phyloP scores from a whole-genome alignment of 331 rosid species.

The Prunus yedoensis region DNA sequence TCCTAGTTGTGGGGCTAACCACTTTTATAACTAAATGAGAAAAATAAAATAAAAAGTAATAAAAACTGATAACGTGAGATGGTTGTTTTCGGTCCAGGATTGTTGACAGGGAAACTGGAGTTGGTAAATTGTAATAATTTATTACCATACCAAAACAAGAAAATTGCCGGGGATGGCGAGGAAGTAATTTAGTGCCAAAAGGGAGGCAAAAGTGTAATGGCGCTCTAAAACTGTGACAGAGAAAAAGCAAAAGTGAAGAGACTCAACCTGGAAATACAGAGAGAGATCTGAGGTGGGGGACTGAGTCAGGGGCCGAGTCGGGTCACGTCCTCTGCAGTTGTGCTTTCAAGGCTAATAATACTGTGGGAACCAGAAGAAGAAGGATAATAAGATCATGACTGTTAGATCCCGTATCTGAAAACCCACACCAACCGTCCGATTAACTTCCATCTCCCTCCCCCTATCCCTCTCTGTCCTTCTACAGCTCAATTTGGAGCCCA shows the following conservation, averaged over 20 bases:
- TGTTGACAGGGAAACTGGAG: too few species aligned
- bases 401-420: constrained; percentile 50
- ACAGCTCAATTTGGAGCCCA: constrained; percentile 33
- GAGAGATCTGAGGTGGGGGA: constrained; percentile 14
- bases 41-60: too few species aligned
- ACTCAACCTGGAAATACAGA: constrained; percentile 25
- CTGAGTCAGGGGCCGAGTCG: constrained; percentile 51
- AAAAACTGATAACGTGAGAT: too few species aligned
- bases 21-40: too few species aligned
- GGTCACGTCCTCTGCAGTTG: constrained; percentile 37
- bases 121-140: too few species aligned
- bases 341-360: constrained; percentile 44
- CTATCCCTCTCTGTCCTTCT: background rate
- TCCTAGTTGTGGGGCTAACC: too few species aligned
- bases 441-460: background rate
- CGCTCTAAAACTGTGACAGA: constrained; percentile 28
- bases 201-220: constrained; percentile 12
- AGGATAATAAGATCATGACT: constrained; percentile 46
- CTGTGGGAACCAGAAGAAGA: constrained; percentile 20
- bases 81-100: too few species aligned
- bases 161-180: constrained; percentile 17
- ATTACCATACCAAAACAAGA: background rate
- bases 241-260: constrained; percentile 35
- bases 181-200: constrained; percentile 14
- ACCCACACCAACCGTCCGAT: constrained; percentile 49